Evolutionary conservation across 345 rosid species (phyloP).

Genomic region (Schrenkiella parvula): DNA sequence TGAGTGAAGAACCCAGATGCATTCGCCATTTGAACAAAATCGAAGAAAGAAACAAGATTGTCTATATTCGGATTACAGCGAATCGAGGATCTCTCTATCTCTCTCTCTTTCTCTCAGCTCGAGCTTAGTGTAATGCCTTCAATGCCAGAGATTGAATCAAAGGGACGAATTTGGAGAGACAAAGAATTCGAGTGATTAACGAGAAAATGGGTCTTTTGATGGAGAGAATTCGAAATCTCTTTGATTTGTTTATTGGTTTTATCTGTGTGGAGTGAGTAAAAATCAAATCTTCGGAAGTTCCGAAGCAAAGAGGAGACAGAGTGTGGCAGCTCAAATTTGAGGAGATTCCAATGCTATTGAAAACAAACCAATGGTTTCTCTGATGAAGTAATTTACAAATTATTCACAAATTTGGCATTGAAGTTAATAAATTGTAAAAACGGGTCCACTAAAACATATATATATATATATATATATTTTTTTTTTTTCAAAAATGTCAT

Average conservation of each 20-base stretch:
- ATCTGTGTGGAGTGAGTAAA: not conserved
- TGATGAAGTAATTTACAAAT: not conserved
- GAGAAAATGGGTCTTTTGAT: not conserved
- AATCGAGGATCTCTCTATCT: constrained; percentile 26
- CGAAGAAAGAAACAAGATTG: not conserved
- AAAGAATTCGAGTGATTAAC: not conserved
- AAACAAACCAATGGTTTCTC: not conserved
- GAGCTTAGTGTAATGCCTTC: constrained; percentile 3
- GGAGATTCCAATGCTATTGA: constrained; percentile 47
- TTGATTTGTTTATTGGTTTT: not conserved
- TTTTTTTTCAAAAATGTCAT: no score
- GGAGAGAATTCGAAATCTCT: not conserved
- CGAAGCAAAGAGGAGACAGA: constrained; percentile 39
- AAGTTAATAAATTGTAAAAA: not conserved
- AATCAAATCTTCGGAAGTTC: constrained; percentile 36
- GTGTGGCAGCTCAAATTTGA: constrained; percentile 37
- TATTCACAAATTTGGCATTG: not conserved
- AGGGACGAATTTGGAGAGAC: not conserved
- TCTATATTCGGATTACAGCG: not conserved
- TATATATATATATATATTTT: no score
- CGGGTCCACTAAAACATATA: no score
- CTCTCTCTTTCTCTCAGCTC: not conserved
- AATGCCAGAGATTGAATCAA: constrained; percentile 3
- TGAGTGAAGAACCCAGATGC: constrained; percentile 61
- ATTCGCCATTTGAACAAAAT: constrained; percentile 55